Percentiles rank a stretch among this genome's conserved stretches.
These are phyloP conservation scores for Trematosphaeria pertusa DNA, from an alignment of 2,329 filamentous ascomycete species.

Conservation along the genomic window DNA sequence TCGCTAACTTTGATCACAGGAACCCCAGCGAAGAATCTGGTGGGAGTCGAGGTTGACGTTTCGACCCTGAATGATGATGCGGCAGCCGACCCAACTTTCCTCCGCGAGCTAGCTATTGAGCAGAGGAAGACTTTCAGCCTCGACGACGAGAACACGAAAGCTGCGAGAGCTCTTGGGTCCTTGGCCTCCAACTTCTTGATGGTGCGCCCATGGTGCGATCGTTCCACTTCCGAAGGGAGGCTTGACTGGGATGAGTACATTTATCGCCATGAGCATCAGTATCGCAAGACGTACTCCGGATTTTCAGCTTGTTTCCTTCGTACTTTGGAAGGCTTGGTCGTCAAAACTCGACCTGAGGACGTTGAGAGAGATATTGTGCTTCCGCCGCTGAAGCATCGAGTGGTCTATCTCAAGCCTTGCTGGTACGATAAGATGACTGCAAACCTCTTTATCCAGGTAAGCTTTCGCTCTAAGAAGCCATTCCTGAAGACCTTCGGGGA, in stretches of 20 bases:
- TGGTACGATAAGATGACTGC: slow-evolving; percentile 83
- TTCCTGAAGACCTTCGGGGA: no score
- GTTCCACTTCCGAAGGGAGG: slow-evolving; percentile 62
- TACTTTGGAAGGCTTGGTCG: slow-evolving; percentile 78
- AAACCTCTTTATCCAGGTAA: slow-evolving; percentile 85
- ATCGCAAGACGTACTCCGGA: slow-evolving; percentile 62
- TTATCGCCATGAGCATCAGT: slow-evolving; percentile 55
- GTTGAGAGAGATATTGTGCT: slow-evolving; percentile 69
- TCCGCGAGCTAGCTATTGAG: slow-evolving; percentile 45
- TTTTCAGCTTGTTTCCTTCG: slow-evolving; percentile 67
- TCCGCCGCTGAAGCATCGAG: slow-evolving; percentile 74
- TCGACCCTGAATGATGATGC: slow-evolving; percentile 42
- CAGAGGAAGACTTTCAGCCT: slow-evolving; percentile 49
- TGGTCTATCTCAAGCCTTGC: slow-evolving; percentile 78
- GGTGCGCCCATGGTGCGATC: slow-evolving; percentile 80
- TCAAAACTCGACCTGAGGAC: slow-evolving; percentile 79
- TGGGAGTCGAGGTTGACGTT: slow-evolving; percentile 72
- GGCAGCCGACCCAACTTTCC: slow-evolving; percentile 26
- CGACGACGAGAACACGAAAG: slow-evolving; percentile 47
- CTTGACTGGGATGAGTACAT: slow-evolving; percentile 79
- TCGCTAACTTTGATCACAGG: no score
- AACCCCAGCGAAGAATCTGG: slow-evolving; percentile 85
- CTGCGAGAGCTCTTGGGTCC: slow-evolving; percentile 67
- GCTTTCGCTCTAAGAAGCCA: no score
- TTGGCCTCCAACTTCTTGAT: slow-evolving; percentile 74